Evolutionary conservation across 805 yeast species (phyloP).

Genomic region (Barnettozyma vustinii): DNA sequence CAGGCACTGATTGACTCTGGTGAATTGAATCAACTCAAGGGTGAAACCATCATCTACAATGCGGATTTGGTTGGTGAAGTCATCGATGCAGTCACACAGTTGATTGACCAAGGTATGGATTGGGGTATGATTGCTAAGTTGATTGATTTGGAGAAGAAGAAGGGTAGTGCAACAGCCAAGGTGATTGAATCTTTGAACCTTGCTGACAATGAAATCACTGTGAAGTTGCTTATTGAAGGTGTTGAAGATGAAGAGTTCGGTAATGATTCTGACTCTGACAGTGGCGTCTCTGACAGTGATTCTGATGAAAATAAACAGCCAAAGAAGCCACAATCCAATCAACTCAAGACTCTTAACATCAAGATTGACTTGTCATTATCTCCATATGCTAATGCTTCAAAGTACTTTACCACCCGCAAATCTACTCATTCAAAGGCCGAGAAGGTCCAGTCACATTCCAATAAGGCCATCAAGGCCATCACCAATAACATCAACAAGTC

Average conservation of each 20-base stretch:
- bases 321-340: conserved; percentile 7
- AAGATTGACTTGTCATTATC: conserved; percentile 64
- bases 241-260: conserved; percentile 28
- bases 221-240: conserved; percentile 46
- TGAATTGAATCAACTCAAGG: conserved; percentile 57
- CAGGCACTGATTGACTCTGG: conserved; percentile 61
- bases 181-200: conserved; percentile 62
- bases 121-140: conserved; percentile 85
- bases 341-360: conserved; percentile 36
- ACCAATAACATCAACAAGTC: conserved; percentile 73
- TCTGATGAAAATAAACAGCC: conserved; percentile 3
- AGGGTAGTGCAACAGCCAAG: conserved; percentile 60
- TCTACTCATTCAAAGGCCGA: conserved; percentile 70
- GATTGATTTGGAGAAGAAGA: conserved; percentile 61
- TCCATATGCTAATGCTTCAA: conserved; percentile 84
- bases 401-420: conserved; percentile 73
- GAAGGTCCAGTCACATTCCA: conserved; percentile 73
- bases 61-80: conserved; percentile 72
- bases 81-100: conserved; percentile 54
- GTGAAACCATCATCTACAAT: conserved; percentile 63
- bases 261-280: conserved; percentile 24
- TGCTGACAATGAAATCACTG: conserved; percentile 57
- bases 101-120: conserved; percentile 83
- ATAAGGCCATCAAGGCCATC: conserved; percentile 75
- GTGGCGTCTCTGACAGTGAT: conserved; percentile 21